Evolutionary conservation across 768 basidiomycete species (phyloP), one percentile per base, ranked within the genome.

Genomic region (Erythrobasidium yunnanense): DNA sequence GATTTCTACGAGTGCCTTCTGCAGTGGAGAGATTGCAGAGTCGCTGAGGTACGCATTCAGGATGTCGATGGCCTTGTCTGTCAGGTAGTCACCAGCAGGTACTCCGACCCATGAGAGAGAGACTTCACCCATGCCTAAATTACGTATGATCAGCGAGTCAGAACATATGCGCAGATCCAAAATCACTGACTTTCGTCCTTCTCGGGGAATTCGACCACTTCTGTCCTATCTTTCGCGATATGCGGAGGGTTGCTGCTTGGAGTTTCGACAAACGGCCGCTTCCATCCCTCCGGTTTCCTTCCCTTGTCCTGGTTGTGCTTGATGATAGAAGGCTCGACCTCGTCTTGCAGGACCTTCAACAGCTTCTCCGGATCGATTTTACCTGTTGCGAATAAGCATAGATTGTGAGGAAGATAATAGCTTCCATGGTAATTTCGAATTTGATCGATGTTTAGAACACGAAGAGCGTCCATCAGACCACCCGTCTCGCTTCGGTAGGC

Each of bases 401-500:
- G 72, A 75, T 99, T 99, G 74, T 97, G 88, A 1, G 95, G 92
- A 4, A 90, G 87, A 74, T 99, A 99, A 75, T 88, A 90, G 27
- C 83, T 83, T 46, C 79, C 77, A 74, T 99, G 95, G 71, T 96
- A 97, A 34, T 88, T 77, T 46, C 88, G 84, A 73, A 99, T 95
- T 80, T 95, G 85, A 70, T 95, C 85, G 23, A 90, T 85, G 1
- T 84, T 86, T 67, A 99, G 79, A 15, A 85, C 82, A 25, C 95
- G 83, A 25, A 99, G 78, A 1, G 89, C 88, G 68, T 88, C 84
- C 89, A 96, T 91, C 35, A 97, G 77, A 27, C 95, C 95, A 22
- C 95, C 95, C 0, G 92, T 97, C 80, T 99, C 95, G 70, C 90
- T 92, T 27, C 92, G 83, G 73, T 97, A 95, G 5, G 84, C 95